These are phyloP conservation scores for Volvox reticuliferus DNA, from an alignment of 139 green algal genomes.

Conservation along the genomic window DNA sequence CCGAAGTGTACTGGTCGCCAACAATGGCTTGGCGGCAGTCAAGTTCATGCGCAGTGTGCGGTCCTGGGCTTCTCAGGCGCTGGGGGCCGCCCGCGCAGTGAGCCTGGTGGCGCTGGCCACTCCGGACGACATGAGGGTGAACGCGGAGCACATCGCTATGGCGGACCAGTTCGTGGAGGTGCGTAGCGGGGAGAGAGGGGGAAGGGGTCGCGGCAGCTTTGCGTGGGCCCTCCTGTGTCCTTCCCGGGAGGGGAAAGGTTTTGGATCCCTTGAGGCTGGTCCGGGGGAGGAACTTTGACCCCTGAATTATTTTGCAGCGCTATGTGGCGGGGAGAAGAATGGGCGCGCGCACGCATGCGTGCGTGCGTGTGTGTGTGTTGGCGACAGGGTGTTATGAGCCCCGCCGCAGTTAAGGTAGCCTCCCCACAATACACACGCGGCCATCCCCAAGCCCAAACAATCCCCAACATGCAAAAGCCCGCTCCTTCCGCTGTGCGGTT, in stretches of 20 bases:
- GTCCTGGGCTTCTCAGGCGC: conserved; percentile 84
- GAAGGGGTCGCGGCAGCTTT: too few relatives aligned
- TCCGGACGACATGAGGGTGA: conserved; percentile 94
- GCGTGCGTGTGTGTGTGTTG: too few relatives aligned
- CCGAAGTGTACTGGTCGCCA: conserved; percentile 88
- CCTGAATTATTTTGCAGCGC: too few relatives aligned
- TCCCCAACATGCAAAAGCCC: neutral
- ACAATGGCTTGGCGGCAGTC: conserved; percentile 96
- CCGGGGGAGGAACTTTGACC: neutral
- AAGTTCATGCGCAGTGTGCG: conserved; percentile 97
- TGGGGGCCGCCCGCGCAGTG: conserved; percentile 78
- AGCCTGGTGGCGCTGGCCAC: conserved; percentile 92
- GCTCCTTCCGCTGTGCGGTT: neutral
- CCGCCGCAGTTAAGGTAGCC: too few relatives aligned
- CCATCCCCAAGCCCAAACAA: neutral
- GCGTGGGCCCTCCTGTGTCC: too few relatives aligned
- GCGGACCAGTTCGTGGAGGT: conserved; percentile 99
- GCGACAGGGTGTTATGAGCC: neutral
- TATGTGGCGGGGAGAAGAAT: neutral
- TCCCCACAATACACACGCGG: too few relatives aligned
- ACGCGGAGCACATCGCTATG: conserved; percentile 96
- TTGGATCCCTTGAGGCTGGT: neutral
- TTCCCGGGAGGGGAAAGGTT: too few relatives aligned
- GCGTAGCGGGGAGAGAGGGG: neutral
- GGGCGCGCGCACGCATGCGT: too few relatives aligned